Conservation (phyloP, 331 rosid species). For the Stylosanthes scabra region DNA sequence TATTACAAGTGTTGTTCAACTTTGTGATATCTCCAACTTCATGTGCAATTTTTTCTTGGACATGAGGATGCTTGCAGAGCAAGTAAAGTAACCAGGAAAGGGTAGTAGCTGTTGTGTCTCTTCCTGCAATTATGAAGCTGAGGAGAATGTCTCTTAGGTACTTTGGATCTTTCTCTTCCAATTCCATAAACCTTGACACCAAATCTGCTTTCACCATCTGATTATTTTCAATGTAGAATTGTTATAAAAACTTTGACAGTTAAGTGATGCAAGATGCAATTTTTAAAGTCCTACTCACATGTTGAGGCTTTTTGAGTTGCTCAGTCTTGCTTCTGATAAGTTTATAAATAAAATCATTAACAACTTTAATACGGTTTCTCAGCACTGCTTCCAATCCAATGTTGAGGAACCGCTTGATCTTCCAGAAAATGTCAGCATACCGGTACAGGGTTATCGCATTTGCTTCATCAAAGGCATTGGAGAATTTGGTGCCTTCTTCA, state of each 20-base stretch:
- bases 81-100: conserved; percentile 65
- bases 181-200: conserved; percentile 62
- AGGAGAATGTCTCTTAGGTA: conserved; percentile 64
- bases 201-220: conserved; percentile 57
- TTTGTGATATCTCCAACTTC: conserved; percentile 55
- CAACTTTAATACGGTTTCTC: conserved; percentile 41
- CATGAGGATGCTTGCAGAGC: conserved; percentile 68
- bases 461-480: conserved; percentile 58
- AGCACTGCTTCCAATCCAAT: conserved; percentile 62
- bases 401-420: conserved; percentile 58
- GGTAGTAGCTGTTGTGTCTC: conserved; percentile 67
- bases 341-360: conserved; percentile 59
- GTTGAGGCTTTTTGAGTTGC: conserved; percentile 42
- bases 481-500: conserved; percentile 59
- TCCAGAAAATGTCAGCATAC: conserved; percentile 61
- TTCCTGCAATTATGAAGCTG: conserved; percentile 68
- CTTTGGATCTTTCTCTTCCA: conserved; percentile 41
- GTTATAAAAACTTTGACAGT: neutral
- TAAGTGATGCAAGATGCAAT: neutral
- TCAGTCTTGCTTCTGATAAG: conserved; percentile 48
- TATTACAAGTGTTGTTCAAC: conserved; percentile 29
- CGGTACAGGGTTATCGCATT: conserved; percentile 56
- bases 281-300: conserved; percentile 32
- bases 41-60: conserved; percentile 56
- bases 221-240: neutral